A percentile compares a stretch with the other conserved stretches of the same genome.
phyloP scores from a whole-genome alignment of 2,329 filamentous ascomycete species.

The Fusarium avenaceum region DNA sequence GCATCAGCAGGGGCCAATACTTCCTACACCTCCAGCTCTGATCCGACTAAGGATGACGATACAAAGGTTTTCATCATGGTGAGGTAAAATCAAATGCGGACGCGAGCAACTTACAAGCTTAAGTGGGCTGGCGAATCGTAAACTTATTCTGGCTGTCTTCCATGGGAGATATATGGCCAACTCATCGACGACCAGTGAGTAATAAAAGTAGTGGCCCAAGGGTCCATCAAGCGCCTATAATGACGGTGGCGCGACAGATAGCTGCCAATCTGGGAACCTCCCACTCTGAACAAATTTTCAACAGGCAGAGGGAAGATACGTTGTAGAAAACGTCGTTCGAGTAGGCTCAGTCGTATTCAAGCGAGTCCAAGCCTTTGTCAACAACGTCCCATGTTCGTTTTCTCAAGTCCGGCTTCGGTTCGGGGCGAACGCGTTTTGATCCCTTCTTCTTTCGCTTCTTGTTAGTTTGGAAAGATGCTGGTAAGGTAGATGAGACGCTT shows the following conservation, averaged over 20 bases:
- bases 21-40: conserved; percentile 52
- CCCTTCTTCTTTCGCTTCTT: conserved; percentile 55
- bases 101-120: conserved; percentile 28
- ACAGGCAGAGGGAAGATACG: neutral
- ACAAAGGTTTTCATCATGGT: conserved; percentile 84
- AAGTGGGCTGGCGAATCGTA: neutral
- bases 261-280: neutral
- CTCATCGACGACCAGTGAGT: neutral
- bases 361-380: conserved; percentile 69
- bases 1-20: conserved; percentile 49
- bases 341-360: conserved; percentile 67
- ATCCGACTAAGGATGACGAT: conserved; percentile 99
- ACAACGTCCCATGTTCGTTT: conserved; percentile 78
- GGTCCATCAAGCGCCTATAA: neutral
- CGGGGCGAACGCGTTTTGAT: conserved; percentile 56
- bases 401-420: conserved; percentile 71
- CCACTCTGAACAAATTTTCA: neutral
- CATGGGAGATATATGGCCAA: neutral
- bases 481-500: conserved; percentile 11
- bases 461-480: conserved; percentile 34
- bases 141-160: neutral
- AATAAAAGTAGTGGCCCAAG: neutral
- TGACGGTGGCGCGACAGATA: neutral
- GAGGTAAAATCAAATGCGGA: conserved; percentile 14
- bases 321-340: neutral